Conservation (phyloP, 148 eudicot species). For the Dysphania ambrosioides region DNA sequence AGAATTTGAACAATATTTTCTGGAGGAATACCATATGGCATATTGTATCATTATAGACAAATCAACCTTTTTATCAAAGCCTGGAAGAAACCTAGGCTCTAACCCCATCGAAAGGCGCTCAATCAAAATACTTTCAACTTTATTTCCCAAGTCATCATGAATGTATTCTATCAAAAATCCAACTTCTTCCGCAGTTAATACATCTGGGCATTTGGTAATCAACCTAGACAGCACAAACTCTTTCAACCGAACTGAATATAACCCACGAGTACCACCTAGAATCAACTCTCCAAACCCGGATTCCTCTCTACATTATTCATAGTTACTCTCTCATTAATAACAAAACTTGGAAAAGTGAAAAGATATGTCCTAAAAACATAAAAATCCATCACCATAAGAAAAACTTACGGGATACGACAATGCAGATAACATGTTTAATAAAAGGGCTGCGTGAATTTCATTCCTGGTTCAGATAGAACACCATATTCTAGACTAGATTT, state of each 20-base stretch:
- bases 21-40: slow-evolving; percentile 54
- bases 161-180: slow-evolving; percentile 42
- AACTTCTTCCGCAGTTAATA: slow-evolving; percentile 55
- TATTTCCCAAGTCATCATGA: slow-evolving; percentile 31
- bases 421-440: slow-evolving; percentile 37
- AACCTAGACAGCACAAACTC: slow-evolving; percentile 42
- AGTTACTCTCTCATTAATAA: slow-evolving; percentile 44
- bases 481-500: not conserved
- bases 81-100: slow-evolving; percentile 48
- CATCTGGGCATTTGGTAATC: slow-evolving; percentile 54
- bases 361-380: slow-evolving; percentile 39
- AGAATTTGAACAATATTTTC: slow-evolving; percentile 70
- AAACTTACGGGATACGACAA: not conserved
- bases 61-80: slow-evolving; percentile 57
- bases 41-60: slow-evolving; percentile 44
- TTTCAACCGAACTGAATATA: slow-evolving; percentile 49
- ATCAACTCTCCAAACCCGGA: slow-evolving; percentile 48
- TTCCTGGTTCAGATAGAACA: slow-evolving; percentile 26
- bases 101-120: slow-evolving; percentile 51
- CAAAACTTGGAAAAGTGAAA: slow-evolving; percentile 48
- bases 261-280: slow-evolving; percentile 43
- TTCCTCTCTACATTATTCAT: slow-evolving; percentile 40
- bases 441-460: slow-evolving; percentile 27
- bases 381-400: slow-evolving; percentile 17
- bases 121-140: slow-evolving; percentile 52